Base-by-base conservation (phyloP, 2,329 filamentous ascomycete species). In the Alternaria brassicicola region DNA sequence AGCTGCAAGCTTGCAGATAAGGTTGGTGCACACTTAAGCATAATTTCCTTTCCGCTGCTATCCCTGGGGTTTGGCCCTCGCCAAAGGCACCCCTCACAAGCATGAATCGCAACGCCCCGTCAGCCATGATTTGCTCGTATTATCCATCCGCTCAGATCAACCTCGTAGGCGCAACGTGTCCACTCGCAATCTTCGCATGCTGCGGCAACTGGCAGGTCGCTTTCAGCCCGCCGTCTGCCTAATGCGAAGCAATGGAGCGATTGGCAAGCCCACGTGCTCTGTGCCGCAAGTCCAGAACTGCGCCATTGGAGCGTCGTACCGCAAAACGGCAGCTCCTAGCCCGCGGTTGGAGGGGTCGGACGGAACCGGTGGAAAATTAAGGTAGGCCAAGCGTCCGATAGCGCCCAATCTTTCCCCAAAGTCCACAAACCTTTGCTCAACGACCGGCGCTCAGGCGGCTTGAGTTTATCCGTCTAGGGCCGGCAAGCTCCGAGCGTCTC, bases 11-110 rank as follows among this genome's bases (percentile, higher is more conserved):
- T 64, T 63, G 61, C 62, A 73, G 71, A 74, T 76, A 75, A 76
- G 71, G 70, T 73, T 76, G 67, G 57, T 67, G 63, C 67, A 69
- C 28, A 69, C 65, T 74, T 75, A 75, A 75, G 72, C 72, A 73
- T 75, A 75, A 73, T 67, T 67, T 61, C 63, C 65, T 62, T 63
- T 64, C 68, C 69, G 66, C 69, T 67, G 45, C 53, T 54, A 59
- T 55, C 64, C 69, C 68, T 57, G 61, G 66, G 60, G 62, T 51
- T 52, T 33, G 25, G 26, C 30, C 36, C 49, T 61, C 61, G 54
- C 60, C 59, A 58, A 64, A 64, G 55, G 55, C 57, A 61, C 28
- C 52, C 45, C 42, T 54, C 43, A 39, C 35, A 39, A 28, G 15
- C 19, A 39, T 47, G 45, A 47, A 43, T 50, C 42, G 50, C 33